Base-by-base conservation (phyloP, 305 asterid genomes). In the Caryopteris hybrid region DNA sequence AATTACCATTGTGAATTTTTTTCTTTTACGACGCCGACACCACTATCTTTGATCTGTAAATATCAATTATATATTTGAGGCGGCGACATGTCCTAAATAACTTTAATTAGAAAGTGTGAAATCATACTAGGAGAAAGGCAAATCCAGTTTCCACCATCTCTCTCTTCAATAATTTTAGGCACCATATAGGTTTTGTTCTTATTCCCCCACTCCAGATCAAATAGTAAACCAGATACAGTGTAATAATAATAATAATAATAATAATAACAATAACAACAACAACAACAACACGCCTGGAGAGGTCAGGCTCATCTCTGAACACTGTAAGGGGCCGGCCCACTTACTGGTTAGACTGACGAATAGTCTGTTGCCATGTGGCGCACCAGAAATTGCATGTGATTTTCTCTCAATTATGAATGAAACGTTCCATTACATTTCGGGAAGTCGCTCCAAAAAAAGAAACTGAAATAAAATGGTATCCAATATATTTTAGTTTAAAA, bases 361-460 rank as follows among this genome's bases (percentile, higher is more conserved):
- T 71, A 53, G 47, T 39, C 4, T 29, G 46, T 20, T 31, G 16
- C 38, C 18, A 11, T 54, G 64, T 54, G 72, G 47, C 11, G 21
- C 33, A 27, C 13, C 68, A 60, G 61, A 64, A 10, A n/a, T 23
- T 72, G 72, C 76, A 72, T 25, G 71, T 72, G 72, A 36, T 36
- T 13, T 8, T 27, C 33, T 47, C 61, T n/a, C n/a, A n/a, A n/a
- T n/a, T n/a, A n/a, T n/a, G n/a, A n/a, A n/a, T n/a, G n/a, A n/a
- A n/a, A n/a, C n/a, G n/a, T n/a, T n/a, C n/a, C n/a, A n/a, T n/a
- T n/a, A n/a, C n/a, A n/a, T n/a, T n/a, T n/a, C n/a, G n/a, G n/a
- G n/a, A n/a, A n/a, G n/a, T n/a, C n/a, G n/a, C n/a, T n/a, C n/a
- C n/a, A n/a, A n/a, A n/a, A n/a, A n/a, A n/a, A n/a, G n/a, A n/a